Conservation (phyloP, 495 filamentous ascomycete species). For the Hapsidospora chrysogenum region DNA sequence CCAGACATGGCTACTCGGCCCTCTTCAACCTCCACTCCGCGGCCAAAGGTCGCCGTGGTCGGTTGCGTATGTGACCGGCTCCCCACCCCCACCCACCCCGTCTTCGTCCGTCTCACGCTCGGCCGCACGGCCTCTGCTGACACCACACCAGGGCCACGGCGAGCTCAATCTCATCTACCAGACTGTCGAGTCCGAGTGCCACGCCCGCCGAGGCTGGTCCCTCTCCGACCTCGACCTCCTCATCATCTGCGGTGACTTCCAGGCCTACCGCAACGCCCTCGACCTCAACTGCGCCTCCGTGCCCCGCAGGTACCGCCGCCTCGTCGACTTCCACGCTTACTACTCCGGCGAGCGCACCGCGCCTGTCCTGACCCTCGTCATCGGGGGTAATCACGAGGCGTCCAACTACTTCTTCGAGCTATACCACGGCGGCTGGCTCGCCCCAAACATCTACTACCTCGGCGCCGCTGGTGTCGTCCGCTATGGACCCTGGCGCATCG, state of each 20-base stretch:
- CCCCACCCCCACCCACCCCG: too few relatives aligned
- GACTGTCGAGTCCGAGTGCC: too few relatives aligned
- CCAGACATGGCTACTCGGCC: too few relatives aligned
- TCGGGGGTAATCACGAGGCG: conserved; percentile 90
- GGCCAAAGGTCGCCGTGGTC: too few relatives aligned
- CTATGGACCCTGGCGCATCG: conserved; percentile 67
- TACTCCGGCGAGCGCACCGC: conserved; percentile 64
- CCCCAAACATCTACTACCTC: conserved; percentile 89
- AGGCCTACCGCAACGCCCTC: conserved; percentile 75
- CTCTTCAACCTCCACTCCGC: too few relatives aligned
- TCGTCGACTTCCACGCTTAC: conserved; percentile 86
- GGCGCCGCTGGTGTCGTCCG: conserved; percentile 77
- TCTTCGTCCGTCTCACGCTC: too few relatives aligned
- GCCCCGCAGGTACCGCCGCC: conserved; percentile 59
- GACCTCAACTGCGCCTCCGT: conserved; percentile 78
- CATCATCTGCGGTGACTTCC: conserved; percentile 80
- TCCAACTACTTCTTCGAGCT: conserved; percentile 74
- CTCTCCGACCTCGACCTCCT: conserved; percentile 72
- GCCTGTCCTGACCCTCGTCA: conserved; percentile 77
- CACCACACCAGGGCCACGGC: too few relatives aligned
- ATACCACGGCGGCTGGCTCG: conserved; percentile 92
- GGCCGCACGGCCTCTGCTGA: too few relatives aligned
- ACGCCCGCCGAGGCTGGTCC: too few relatives aligned
- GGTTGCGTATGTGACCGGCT: too few relatives aligned
- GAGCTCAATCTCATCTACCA: too few relatives aligned